These are phyloP conservation scores for Zychaea mexicana DNA, from an alignment of 371 early-diverging fungal species.

Conservation along the genomic window DNA sequence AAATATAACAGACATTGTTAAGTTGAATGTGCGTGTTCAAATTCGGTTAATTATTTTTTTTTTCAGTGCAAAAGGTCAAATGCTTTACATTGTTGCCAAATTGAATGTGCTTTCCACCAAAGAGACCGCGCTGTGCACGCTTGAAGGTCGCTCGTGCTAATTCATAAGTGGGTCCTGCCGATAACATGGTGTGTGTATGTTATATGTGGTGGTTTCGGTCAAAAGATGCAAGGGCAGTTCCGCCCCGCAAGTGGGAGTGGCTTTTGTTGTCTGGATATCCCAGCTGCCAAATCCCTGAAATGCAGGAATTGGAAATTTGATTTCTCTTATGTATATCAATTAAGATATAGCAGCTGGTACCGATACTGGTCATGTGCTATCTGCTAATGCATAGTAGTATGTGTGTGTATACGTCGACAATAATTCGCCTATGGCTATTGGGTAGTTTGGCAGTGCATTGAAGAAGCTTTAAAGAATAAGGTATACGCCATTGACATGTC, in stretches of 20 bases:
- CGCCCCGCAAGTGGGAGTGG: neutral
- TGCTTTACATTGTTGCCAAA: constrained; percentile 76
- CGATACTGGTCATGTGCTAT: too few relatives aligned
- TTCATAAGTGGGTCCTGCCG: constrained; percentile 46
- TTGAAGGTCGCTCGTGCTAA: constrained; percentile 66
- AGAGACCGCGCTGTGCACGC: constrained; percentile 63
- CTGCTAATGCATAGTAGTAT: too few relatives aligned
- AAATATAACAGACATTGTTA: neutral
- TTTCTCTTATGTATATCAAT: too few relatives aligned
- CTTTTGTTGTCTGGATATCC: neutral
- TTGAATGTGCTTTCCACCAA: constrained; percentile 72
- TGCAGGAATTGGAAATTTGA: too few relatives aligned
- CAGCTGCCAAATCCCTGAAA: too few relatives aligned
- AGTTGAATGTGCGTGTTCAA: neutral
- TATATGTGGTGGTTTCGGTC: too few relatives aligned
- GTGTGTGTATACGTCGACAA: too few relatives aligned
- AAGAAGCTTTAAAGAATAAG: too few relatives aligned
- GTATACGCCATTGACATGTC: too few relatives aligned
- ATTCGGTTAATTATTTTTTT: neutral
- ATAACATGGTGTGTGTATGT: constrained; percentile 42
- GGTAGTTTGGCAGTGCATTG: too few relatives aligned
- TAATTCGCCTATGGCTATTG: too few relatives aligned
- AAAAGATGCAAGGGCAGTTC: neutral
- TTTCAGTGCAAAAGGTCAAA: neutral
- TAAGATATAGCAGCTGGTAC: too few relatives aligned